These are phyloP conservation scores for Acacia crassicarpa DNA, from an alignment of 306 rosid genomes.

Conservation along the genomic window DNA sequence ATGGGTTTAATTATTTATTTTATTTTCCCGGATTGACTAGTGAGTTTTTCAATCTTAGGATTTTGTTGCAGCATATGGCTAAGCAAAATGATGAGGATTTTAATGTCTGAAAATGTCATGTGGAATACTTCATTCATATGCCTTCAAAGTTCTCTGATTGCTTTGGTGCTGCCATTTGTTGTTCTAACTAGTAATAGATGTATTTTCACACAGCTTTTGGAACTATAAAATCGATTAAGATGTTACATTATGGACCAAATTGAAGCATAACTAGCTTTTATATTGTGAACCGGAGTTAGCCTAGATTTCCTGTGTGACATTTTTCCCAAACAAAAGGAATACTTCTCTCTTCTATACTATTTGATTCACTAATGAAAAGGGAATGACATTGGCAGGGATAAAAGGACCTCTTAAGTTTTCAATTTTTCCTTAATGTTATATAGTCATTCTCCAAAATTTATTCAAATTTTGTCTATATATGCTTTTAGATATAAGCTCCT, in stretches of 20 bases:
- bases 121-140: slow-evolving; percentile 23
- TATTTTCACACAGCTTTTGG: background rate
- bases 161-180: slow-evolving; percentile 1
- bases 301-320: background rate
- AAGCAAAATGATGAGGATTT: slow-evolving; percentile 42
- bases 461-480: background rate
- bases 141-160: slow-evolving; percentile 57
- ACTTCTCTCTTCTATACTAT: background rate
- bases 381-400: background rate
- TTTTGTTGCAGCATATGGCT: slow-evolving; percentile 19
- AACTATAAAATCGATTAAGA: too few relatives aligned
- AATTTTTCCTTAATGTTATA: too few relatives aligned
- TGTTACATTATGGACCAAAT: background rate
- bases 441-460: too few relatives aligned
- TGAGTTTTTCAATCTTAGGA: background rate
- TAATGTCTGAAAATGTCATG: slow-evolving; percentile 31
- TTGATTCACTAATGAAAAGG: background rate
- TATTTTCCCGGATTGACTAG: background rate
- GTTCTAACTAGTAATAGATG: background rate
- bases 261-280: background rate
- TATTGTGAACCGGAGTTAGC: too few relatives aligned
- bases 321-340: background rate
- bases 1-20: background rate
- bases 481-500: background rate
- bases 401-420: background rate